Conservation (phyloP, 1,284 basidiomycete genomes). For the Cutaneotrichosporon cavernicola region DNA sequence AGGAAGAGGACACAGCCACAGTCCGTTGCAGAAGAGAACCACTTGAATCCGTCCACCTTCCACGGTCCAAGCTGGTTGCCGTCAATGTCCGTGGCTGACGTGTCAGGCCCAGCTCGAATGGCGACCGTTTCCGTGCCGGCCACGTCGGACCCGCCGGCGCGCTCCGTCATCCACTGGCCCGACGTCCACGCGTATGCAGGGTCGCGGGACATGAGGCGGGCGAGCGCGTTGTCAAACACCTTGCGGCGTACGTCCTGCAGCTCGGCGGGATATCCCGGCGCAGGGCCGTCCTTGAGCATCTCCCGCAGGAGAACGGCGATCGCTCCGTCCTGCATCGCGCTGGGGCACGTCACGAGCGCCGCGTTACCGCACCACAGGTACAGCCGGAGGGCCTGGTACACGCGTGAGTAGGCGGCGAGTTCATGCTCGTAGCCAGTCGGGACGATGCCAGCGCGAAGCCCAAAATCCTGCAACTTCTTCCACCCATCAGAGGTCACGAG, state of each 20-base stretch:
- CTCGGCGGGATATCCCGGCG: not conserved
- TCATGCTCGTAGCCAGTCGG: constrained; percentile 16
- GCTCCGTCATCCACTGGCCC: constrained; percentile 84
- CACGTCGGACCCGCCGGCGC: constrained; percentile 73
- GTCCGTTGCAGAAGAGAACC: constrained; percentile 81
- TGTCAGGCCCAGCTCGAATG: constrained; percentile 48
- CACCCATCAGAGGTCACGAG: constrained; percentile 23
- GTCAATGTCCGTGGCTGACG: constrained; percentile 12
- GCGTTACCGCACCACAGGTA: constrained; percentile 16
- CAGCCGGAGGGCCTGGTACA: constrained; percentile 16
- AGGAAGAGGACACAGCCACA: constrained; percentile 23
- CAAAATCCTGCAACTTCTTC: constrained; percentile 23
- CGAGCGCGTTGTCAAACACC: constrained; percentile 21
- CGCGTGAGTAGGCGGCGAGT: constrained; percentile 13
- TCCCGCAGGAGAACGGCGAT: constrained; percentile 14
- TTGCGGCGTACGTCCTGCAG: constrained; percentile 11
- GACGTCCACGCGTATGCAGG: constrained; percentile 65
- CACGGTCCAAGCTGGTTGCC: constrained; percentile 25
- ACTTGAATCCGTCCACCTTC: constrained; percentile 69
- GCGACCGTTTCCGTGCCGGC: constrained; percentile 72
- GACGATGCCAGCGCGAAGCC: constrained; percentile 21
- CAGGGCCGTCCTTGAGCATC: constrained; percentile 1
- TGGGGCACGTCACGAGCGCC: constrained; percentile 16
- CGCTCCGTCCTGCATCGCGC: constrained; percentile 25
- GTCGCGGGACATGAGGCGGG: constrained; percentile 48